A percentile compares a stretch with the other conserved stretches of the same genome.
Conservation (phyloP, 345 rosid species). For the Eucalyptus viminalis region DNA sequence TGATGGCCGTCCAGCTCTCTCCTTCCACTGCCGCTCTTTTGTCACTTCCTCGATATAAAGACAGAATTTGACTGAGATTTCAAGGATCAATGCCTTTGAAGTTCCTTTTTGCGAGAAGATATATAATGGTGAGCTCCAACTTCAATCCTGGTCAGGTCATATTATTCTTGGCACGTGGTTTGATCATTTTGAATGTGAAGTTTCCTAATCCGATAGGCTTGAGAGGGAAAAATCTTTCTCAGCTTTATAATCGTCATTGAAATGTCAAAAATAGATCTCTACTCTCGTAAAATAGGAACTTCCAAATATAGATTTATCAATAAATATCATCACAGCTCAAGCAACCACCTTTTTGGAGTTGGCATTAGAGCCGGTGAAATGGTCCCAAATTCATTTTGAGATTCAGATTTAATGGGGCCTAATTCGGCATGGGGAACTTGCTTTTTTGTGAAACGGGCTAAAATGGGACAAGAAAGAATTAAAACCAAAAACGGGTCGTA, state of each 20-base stretch:
- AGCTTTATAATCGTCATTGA: not conserved
- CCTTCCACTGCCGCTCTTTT: not conserved
- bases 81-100: not conserved
- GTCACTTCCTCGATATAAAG: not conserved
- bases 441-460: not conserved
- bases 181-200: not conserved
- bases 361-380: not conserved
- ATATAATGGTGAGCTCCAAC: not conserved
- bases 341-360: not conserved
- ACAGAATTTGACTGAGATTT: not conserved
- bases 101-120: not conserved
- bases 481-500: not conserved
- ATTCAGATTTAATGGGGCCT: not conserved
- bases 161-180: not conserved
- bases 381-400: not conserved
- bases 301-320: not conserved
- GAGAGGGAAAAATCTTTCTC: not conserved
- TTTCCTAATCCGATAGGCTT: not conserved
- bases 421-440: not conserved
- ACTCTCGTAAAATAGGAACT: not conserved
- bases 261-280: not conserved
- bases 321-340: not conserved
- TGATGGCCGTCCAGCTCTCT: not conserved
- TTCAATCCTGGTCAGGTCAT: not conserved
- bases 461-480: not conserved